Base-by-base conservation (phyloP, 2,329 filamentous ascomycete genomes). In the Phyllosticta citrichinensis region DNA sequence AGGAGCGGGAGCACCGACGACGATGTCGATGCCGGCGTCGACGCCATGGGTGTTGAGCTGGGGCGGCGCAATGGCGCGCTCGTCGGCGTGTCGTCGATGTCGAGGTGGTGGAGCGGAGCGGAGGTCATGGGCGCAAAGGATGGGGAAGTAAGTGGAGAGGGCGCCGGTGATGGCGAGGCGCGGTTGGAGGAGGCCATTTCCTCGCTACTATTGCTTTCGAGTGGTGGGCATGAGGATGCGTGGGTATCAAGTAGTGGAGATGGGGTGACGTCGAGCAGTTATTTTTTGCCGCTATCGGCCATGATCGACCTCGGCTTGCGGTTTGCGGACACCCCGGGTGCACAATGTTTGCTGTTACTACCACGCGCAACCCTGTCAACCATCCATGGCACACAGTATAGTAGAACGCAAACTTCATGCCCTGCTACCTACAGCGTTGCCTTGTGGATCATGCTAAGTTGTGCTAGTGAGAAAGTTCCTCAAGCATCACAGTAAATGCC, bases 1-100 rank as follows among this genome's bases (percentile, higher is more conserved):
- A 80, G 69, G n/a, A 51, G 54, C 17, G 40, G n/a, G 12, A 47
- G 40, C 3, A 47, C 14, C 6, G 17, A 47, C 12, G 27, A 30
- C 6, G 27, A 30, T 6, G 22, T 22, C 22, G 22, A 22, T 22
- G 22, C 3, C 22, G 40, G 14, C 6, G 40, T 2, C 40, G 40
- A 19, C 17, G n/a, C n/a, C 14, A n/a, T n/a, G 14, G 14, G 14
- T n/a, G 14, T 47, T 17, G 40, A 47, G 14, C 40, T 47, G 17
- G 5, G 40, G n/a, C 17, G 14, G 40, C 40, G 17, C 5, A n/a
- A n/a, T 17, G 12, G 12, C 14, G 40, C 5, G 6, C 4, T 17
- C 17, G 17, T 1, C 3, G 14, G 17, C 6, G 40, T 47, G 14
- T n/a, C 40, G 14, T 47, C 40, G 14, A n/a, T 47, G 14, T 47